Evolutionary conservation across 73 alveolate genomes (phyloP), one percentile per base, ranked within the genome.

Genomic region (Stentor roeselii): DNA sequence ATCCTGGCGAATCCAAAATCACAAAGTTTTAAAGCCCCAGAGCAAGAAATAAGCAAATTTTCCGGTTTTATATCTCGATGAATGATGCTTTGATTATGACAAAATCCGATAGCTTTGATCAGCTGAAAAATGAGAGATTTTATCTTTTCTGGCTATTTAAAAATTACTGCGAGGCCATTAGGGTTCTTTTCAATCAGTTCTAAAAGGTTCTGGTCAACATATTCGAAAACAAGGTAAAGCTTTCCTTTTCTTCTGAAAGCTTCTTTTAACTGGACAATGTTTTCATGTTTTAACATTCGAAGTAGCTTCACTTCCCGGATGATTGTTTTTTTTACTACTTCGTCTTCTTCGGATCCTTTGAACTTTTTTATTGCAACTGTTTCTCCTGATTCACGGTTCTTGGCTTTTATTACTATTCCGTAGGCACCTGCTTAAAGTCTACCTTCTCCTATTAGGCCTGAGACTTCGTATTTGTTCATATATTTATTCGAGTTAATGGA

Each of bases 401-500:
- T 94, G 41, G 96, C 90, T 75, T 94, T 93, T 76, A 93, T 90
- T 60, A 95, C 98, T 15, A 95, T 94, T 11, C 98, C 98, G 75
- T 95, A 95, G 75, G 97, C 98, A n/a, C n/a, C n/a, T n/a, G n/a
- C n/a, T n/a, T n/a, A n/a, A n/a, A n/a, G n/a, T n/a, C n/a, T n/a
- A 3, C 98, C 98, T 78, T 95, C 98, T 35, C 98, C 98, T 21
- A 95, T 97, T 27, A 93, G 95, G 78, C 98, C 98, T 59, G 89
- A 77, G 3, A 91, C 96, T 60, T 95, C 99, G 88, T 95, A 95
- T 89, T 95, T 95, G 89, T 93, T 95, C 99, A 95, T 95, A n/a
- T n/a, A n/a, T 34, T 84, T 88, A 80, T 40, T 83, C n/a, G 38
- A 27, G 42, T 84, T 41, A 34, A 27, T 4, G 2, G 0, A n/a